A percentile compares a stretch with the other conserved stretches of the same genome.
These are phyloP conservation scores for Ophiostoma novo-ulmi DNA, from an alignment of 2,329 filamentous ascomycete genomes.

Conservation along the genomic window DNA sequence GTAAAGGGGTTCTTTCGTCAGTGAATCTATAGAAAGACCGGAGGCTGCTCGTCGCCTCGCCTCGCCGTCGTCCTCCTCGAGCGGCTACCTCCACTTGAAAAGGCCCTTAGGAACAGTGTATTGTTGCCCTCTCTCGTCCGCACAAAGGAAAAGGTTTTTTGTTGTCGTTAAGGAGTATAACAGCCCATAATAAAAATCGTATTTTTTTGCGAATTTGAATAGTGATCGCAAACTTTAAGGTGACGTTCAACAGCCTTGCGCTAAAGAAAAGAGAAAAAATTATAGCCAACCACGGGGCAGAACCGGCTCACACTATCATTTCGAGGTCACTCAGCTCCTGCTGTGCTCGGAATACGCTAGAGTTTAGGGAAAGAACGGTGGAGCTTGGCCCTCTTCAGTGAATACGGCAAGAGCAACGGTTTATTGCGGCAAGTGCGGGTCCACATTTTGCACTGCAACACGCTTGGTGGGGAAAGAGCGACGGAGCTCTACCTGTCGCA, in stretches of 20 bases:
- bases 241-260: slow-evolving; percentile 22
- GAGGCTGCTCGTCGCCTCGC: background rate
- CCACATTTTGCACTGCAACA: slow-evolving; percentile 3
- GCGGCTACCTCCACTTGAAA: background rate
- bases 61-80: slow-evolving; percentile 9
- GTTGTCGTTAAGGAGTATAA: background rate
- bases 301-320: slow-evolving; percentile 19
- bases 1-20: background rate
- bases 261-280: slow-evolving; percentile 11
- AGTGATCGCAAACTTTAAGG: background rate
- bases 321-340: background rate
- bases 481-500: slow-evolving; percentile 6
- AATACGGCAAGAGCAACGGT: background rate
- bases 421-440: background rate
- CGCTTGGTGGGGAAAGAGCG: slow-evolving; percentile 16
- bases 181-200: background rate
- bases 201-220: background rate
- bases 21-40: background rate
- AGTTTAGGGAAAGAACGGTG: slow-evolving; percentile 13
- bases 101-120: background rate
- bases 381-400: slow-evolving; percentile 10
- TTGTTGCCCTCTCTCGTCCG: background rate
- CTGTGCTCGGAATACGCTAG: background rate
- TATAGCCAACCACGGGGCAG: slow-evolving; percentile 23
- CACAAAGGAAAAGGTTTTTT: background rate